phyloP scores from a whole-genome alignment of 805 yeast genomes.

The Nakazawaea populi region DNA sequence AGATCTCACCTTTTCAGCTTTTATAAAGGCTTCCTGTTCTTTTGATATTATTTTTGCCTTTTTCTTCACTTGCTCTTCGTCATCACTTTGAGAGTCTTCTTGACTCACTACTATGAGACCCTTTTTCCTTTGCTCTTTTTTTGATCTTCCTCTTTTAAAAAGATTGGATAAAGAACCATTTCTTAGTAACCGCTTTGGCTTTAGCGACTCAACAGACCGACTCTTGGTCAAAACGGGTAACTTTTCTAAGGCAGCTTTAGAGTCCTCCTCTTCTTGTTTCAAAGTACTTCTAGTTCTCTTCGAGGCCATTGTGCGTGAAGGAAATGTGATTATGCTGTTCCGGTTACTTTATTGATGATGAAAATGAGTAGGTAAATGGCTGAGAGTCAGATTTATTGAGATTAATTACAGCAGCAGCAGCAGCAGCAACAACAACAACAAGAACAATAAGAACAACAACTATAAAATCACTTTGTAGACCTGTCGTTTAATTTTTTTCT shows the following conservation, averaged over 20 bases:
- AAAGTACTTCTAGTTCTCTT: conserved; percentile 9
- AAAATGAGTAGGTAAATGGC: no score
- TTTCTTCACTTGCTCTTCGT: background rate
- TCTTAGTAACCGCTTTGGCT: conserved; percentile 3
- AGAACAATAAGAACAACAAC: no score
- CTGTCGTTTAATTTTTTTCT: background rate
- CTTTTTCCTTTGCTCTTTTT: background rate
- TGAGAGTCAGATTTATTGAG: no score
- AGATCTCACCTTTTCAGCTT: conserved; percentile 40
- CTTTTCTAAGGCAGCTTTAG: background rate
- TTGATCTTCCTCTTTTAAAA: conserved; percentile 13
- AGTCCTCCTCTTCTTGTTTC: background rate
- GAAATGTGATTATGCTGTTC: no score
- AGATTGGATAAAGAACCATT: conserved; percentile 14
- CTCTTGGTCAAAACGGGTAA: background rate
- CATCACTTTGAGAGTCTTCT: conserved; percentile 3
- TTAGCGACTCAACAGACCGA: conserved; percentile 4
- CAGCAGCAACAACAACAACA: no score
- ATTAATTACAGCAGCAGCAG: no score
- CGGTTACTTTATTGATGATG: no score
- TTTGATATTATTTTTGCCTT: conserved; percentile 5
- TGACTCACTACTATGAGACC: background rate
- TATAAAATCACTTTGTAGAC: background rate
- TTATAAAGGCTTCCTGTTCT: conserved; percentile 10
- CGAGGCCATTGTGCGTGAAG: conserved; percentile 2